Conservation (phyloP, 129 eudicot species). For the Erigeron canadensis region DNA sequence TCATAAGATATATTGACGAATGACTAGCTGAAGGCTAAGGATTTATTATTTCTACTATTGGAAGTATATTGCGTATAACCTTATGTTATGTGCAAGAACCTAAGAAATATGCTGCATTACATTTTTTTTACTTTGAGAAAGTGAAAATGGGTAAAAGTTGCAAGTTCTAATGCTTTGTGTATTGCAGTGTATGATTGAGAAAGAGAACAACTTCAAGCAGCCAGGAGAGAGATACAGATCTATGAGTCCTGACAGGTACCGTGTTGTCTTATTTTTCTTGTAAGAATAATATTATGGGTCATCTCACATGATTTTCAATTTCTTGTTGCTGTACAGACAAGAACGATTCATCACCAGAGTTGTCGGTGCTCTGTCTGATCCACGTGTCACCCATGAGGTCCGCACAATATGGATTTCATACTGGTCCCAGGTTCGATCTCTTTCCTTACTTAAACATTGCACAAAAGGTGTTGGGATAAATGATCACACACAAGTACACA, state of each 20-base stretch:
- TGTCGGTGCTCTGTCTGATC: constrained; percentile 68
- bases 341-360: constrained; percentile 70
- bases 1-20: neutral
- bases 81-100: neutral
- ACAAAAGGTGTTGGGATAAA: neutral
- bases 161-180: constrained; percentile 13
- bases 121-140: neutral
- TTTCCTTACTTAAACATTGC: constrained; percentile 11
- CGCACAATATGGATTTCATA: constrained; percentile 57
- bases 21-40: neutral
- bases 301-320: constrained; percentile 13
- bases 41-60: neutral
- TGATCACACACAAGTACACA: neutral
- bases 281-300: neutral
- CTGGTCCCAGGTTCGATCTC: constrained; percentile 68
- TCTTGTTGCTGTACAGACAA: constrained; percentile 50
- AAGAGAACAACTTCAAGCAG: constrained; percentile 92
- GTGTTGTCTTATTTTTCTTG: neutral
- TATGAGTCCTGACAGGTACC: constrained; percentile 67
- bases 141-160: neutral
- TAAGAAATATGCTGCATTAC: neutral
- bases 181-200: constrained; percentile 64
- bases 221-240: constrained; percentile 96
- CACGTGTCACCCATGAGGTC: constrained; percentile 88
- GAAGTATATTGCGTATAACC: no score